A percentile compares a stretch with the other conserved stretches of the same genome.
phyloP scores from a whole-genome alignment of 495 filamentous ascomycete genomes.

The Parathielavia hyrcaniae region DNA sequence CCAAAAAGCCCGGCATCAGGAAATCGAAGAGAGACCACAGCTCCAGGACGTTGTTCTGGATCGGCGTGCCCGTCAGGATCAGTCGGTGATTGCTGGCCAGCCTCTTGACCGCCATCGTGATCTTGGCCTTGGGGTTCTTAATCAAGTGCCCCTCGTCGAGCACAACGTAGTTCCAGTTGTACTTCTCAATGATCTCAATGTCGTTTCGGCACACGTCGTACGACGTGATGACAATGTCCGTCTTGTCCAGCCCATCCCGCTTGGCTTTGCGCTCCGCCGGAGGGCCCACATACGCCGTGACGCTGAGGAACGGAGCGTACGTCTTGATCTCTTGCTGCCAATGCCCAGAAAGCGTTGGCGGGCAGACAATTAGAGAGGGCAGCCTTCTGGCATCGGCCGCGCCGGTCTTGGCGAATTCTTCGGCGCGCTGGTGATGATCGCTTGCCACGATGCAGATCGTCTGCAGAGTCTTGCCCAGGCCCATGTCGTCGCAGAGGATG shows the following conservation, averaged over 20 bases:
- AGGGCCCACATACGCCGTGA: slow-evolving; percentile 83
- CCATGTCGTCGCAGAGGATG: slow-evolving; percentile 99
- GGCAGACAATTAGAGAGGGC: slow-evolving; percentile 91
- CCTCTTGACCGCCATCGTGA: slow-evolving; percentile 82
- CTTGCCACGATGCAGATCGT: slow-evolving; percentile 96
- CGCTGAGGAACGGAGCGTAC: slow-evolving; percentile 88
- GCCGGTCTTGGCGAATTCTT: slow-evolving; percentile 77
- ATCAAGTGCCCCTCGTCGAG: slow-evolving; percentile 97
- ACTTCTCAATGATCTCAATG: slow-evolving; percentile 69
- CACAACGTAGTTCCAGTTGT: slow-evolving; percentile 95
- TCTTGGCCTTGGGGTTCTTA: slow-evolving; percentile 95
- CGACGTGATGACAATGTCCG: slow-evolving; percentile 92
- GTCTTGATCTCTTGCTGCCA: slow-evolving; percentile 96
- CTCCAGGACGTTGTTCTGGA: slow-evolving; percentile 96
- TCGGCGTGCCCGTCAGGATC: slow-evolving; percentile 93
- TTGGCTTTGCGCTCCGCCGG: slow-evolving; percentile 69
- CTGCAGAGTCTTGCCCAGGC: slow-evolving; percentile 93
- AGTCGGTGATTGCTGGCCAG: slow-evolving; percentile 86
- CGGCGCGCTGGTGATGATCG: slow-evolving; percentile 87
- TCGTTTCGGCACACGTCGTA: slow-evolving; percentile 97
- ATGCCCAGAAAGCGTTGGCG: slow-evolving; percentile 94
- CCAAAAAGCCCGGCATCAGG: slow-evolving; percentile 96
- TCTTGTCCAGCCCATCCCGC: slow-evolving; percentile 58
- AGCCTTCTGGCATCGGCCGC: slow-evolving; percentile 68
- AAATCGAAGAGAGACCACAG: slow-evolving; percentile 98